Conservation (phyloP, 2,329 filamentous ascomycete genomes). For the Calonectria pseudoreteaudii region DNA sequence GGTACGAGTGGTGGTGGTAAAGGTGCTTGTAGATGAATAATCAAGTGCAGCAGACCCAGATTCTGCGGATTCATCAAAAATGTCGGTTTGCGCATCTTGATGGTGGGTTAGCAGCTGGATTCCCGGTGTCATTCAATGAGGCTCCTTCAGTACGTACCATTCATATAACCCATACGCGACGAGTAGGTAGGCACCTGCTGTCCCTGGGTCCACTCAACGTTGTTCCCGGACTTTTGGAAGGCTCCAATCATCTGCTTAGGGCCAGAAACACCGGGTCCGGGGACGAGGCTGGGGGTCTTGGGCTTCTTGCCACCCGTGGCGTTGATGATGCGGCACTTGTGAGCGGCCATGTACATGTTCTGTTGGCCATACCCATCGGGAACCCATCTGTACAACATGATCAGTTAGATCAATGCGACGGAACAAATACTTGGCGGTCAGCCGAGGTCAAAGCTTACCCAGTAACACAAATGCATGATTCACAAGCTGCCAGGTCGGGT, state of each 20-base stretch:
- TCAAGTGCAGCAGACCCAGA: not conserved
- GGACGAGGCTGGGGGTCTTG: slow-evolving; percentile 11
- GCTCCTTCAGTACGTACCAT: not conserved
- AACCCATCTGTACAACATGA: slow-evolving; percentile 5
- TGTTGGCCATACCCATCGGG: slow-evolving; percentile 7
- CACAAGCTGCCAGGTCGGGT: slow-evolving; percentile 15
- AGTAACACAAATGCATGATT: slow-evolving; percentile 17
- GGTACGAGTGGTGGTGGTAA: not conserved
- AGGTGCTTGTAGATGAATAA: not conserved
- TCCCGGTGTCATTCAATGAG: not conserved
- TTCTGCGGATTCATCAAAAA: slow-evolving; percentile 1
- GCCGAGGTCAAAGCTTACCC: not conserved
- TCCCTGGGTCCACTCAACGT: slow-evolving; percentile 13
- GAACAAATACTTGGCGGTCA: not conserved
- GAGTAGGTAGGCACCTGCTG: slow-evolving; percentile 19
- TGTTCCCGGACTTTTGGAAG: slow-evolving; percentile 19
- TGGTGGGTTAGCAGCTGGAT: not conserved
- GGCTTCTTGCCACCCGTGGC: slow-evolving; percentile 12
- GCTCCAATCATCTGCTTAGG: slow-evolving; percentile 21
- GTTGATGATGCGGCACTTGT: slow-evolving; percentile 21
- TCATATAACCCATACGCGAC: slow-evolving; percentile 17
- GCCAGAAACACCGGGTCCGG: slow-evolving; percentile 1
- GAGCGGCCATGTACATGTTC: slow-evolving; percentile 24
- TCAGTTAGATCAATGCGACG: not conserved
- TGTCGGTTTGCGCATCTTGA: slow-evolving; percentile 14